Percentiles rank a stretch among this genome's conserved stretches.
Evolutionary conservation across 139 green algal genomes (phyloP).

Genomic region (Coccomyxa sp.): DNA sequence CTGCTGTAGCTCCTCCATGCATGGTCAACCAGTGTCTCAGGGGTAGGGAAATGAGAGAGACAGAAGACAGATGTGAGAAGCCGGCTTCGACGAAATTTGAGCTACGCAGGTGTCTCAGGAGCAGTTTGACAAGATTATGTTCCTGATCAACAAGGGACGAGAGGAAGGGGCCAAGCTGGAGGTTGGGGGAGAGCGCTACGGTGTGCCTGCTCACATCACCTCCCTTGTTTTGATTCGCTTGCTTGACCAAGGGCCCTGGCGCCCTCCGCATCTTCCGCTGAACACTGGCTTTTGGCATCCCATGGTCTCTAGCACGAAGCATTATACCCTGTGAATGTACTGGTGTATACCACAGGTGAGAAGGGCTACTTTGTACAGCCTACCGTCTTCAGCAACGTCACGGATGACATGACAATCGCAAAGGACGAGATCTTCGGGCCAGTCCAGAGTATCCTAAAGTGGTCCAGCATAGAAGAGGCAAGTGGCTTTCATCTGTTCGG

Average conservation of each 20-base stretch:
- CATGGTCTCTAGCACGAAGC: neutral
- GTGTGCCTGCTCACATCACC: neutral
- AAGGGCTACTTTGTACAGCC: slow-evolving; percentile 69
- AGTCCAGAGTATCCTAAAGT: slow-evolving; percentile 63
- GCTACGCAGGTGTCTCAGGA: slow-evolving; percentile 37
- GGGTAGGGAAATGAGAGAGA: no score
- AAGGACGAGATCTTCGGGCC: slow-evolving; percentile 30
- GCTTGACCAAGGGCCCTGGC: neutral
- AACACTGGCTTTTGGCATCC: neutral
- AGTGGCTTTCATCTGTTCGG: neutral
- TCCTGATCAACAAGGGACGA: slow-evolving; percentile 38
- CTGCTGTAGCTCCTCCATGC: neutral
- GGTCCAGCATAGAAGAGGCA: slow-evolving; percentile 59
- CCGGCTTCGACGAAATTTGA: neutral
- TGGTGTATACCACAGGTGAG: slow-evolving; percentile 25
- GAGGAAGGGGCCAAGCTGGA: slow-evolving; percentile 23
- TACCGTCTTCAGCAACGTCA: slow-evolving; percentile 67
- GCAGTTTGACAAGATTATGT: slow-evolving; percentile 68
- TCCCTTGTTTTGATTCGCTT: neutral
- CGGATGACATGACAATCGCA: slow-evolving; percentile 24
- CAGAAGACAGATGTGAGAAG: neutral
- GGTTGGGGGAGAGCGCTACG: neutral
- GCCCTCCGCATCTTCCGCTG: neutral
- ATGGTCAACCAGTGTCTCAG: no score
- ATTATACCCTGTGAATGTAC: neutral